phyloP scores from a whole-genome alignment of 2,329 filamentous ascomycete species.

The Nemania diffusa region DNA sequence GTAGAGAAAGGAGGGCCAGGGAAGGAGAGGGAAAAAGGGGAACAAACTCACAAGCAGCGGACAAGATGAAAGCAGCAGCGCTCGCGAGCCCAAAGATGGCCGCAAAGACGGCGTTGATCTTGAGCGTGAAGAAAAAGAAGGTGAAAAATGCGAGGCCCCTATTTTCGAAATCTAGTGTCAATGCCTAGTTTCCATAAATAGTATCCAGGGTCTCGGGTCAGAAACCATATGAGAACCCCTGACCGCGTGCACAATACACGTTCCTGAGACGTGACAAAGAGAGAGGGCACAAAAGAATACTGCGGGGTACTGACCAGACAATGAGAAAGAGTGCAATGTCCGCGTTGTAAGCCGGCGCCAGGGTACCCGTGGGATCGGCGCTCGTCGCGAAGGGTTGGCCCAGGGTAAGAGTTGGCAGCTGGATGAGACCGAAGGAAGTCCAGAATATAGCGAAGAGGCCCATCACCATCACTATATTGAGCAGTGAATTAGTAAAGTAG shows the following conservation, averaged over 20 bases:
- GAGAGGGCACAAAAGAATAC: background rate
- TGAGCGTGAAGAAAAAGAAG: slow-evolving; percentile 61
- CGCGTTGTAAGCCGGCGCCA: slow-evolving; percentile 59
- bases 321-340: slow-evolving; percentile 61
- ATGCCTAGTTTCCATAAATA: background rate
- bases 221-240: too few species aligned
- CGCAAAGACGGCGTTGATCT: slow-evolving; percentile 63
- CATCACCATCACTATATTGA: slow-evolving; percentile 37
- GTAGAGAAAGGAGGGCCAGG: background rate
- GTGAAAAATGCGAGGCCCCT: slow-evolving; percentile 61
- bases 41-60: slow-evolving; percentile 52
- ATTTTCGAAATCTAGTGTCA: background rate
- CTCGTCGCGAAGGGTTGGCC: slow-evolving; percentile 56
- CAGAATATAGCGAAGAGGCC: slow-evolving; percentile 61
- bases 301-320: slow-evolving; percentile 50
- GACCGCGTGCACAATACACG: background rate
- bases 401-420: slow-evolving; percentile 60
- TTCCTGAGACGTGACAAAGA: background rate
- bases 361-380: slow-evolving; percentile 55
- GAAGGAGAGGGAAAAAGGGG: background rate
- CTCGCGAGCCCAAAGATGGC: too few species aligned
- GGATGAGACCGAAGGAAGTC: slow-evolving; percentile 62
- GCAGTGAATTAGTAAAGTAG: too few species aligned
- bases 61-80: slow-evolving; percentile 57
- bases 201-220: too few species aligned